Conservation (phyloP, 2,329 filamentous ascomycete genomes). For the Bisporella sp. region DNA sequence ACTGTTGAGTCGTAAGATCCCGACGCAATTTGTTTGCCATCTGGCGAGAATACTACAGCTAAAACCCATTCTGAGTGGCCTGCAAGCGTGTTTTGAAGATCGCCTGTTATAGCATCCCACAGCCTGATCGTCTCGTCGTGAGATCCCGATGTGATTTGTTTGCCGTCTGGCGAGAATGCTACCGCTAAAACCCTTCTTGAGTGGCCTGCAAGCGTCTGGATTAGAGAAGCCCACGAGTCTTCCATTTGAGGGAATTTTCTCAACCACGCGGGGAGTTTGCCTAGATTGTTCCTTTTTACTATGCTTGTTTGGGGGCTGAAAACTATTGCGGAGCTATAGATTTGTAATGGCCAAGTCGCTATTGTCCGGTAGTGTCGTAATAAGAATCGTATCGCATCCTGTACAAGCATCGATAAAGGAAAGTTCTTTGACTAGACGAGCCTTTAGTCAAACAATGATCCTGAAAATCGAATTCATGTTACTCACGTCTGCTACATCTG, state of each 20-base stretch:
- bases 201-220: constrained; percentile 6
- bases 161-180: constrained; percentile 3
- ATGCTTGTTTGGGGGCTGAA: constrained; percentile 13
- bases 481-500: constrained; percentile 10
- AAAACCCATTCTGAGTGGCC: constrained; percentile 3
- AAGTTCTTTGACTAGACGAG: constrained; percentile 7
- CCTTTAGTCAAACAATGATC: constrained; percentile 7
- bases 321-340: constrained; percentile 13
- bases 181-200: not conserved
- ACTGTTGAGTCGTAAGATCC: not conserved
- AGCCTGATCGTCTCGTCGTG: not conserved
- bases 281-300: constrained; percentile 10
- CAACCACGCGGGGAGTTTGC: constrained; percentile 10
- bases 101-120: not conserved
- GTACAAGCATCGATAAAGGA: constrained; percentile 9
- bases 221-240: constrained; percentile 10
- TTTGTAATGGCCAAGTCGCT: constrained; percentile 15
- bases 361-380: constrained; percentile 12
- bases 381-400: constrained; percentile 16
- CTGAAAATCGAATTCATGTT: constrained; percentile 5
- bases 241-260: constrained; percentile 8
- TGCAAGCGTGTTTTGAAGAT: not conserved
- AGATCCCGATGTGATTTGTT: not conserved
- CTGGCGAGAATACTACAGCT: constrained; percentile 1
- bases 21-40: not conserved